These are phyloP conservation scores for Tulasnella sp. DNA, from an alignment of 768 basidiomycete species.

Conservation along the genomic window DNA sequence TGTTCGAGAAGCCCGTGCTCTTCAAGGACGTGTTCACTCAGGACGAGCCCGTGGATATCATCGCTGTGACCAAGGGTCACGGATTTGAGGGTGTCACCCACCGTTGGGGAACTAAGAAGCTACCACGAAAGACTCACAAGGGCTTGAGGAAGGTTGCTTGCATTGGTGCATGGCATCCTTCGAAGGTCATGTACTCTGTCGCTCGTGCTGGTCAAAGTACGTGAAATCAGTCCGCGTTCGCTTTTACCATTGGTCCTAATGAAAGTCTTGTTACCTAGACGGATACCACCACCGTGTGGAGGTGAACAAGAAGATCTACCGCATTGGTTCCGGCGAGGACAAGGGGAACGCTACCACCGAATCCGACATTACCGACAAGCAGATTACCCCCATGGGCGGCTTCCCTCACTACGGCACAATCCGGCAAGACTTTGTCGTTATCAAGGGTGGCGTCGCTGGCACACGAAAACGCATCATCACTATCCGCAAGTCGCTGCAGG, in stretches of 20 bases:
- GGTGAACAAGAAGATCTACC: slow-evolving; percentile 99
- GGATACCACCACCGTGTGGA: slow-evolving; percentile 97
- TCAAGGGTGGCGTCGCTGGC: slow-evolving; percentile 95
- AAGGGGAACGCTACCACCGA: slow-evolving; percentile 90
- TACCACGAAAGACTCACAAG: slow-evolving; percentile 98
- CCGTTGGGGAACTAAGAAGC: slow-evolving; percentile 99
- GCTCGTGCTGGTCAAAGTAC: slow-evolving; percentile 97
- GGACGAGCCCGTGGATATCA: slow-evolving; percentile 94
- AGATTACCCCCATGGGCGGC: slow-evolving; percentile 96
- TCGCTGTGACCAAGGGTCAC: slow-evolving; percentile 99
- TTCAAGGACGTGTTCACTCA: slow-evolving; percentile 88
- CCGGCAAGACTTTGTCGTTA: slow-evolving; percentile 96
- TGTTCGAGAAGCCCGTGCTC: slow-evolving; percentile 97
- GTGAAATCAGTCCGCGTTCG: not conserved
- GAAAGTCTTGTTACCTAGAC: slow-evolving; percentile 43
- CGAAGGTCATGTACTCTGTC: slow-evolving; percentile 99
- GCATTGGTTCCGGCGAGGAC: slow-evolving; percentile 80
- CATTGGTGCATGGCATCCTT: slow-evolving; percentile 98
- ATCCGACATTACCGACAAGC: slow-evolving; percentile 90
- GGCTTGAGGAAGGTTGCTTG: slow-evolving; percentile 99
- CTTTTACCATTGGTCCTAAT: slow-evolving; percentile 3
- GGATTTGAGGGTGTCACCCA: slow-evolving; percentile 99
- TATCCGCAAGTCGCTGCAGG: slow-evolving; percentile 95
- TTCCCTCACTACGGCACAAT: slow-evolving; percentile 99
- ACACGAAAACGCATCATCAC: slow-evolving; percentile 98